Conservation (phyloP, 2,329 filamentous ascomycete genomes). For the Pseudogymnoascus sp. region DNA sequence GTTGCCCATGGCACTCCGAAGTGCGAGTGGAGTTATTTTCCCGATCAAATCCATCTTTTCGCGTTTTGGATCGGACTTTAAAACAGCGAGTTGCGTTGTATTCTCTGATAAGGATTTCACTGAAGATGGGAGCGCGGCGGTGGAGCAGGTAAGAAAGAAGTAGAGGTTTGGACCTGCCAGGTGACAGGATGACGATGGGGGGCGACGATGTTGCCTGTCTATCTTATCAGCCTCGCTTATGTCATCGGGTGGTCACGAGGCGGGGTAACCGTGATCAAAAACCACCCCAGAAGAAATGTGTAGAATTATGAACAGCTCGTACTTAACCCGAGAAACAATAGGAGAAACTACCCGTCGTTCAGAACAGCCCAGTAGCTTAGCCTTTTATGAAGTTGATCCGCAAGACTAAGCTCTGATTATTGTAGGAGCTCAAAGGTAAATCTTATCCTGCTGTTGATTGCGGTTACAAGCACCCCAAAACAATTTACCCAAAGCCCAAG, state of each 20-base stretch:
- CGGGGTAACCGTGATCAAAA: background rate
- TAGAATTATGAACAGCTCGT: too few relatives aligned
- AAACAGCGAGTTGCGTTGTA: background rate
- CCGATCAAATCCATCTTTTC: background rate
- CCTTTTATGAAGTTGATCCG: background rate
- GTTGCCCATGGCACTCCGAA: background rate
- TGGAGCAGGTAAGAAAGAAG: background rate
- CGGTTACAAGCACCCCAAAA: background rate
- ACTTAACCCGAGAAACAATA: too few relatives aligned
- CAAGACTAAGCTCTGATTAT: background rate
- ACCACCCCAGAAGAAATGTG: too few relatives aligned
- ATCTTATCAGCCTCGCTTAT: slow-evolving; percentile 9
- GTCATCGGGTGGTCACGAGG: background rate
- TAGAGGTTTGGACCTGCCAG: background rate
- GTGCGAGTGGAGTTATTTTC: background rate
- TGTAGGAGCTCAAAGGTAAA: background rate
- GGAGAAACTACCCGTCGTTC: background rate
- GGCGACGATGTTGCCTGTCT: background rate
- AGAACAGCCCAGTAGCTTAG: background rate
- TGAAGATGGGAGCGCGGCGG: background rate
- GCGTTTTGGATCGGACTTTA: background rate
- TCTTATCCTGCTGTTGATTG: background rate
- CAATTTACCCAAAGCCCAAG: background rate
- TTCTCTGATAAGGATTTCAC: background rate
- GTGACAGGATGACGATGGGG: background rate